Conservation (phyloP, 805 yeast genomes). For the Sungouiella blattae region DNA sequence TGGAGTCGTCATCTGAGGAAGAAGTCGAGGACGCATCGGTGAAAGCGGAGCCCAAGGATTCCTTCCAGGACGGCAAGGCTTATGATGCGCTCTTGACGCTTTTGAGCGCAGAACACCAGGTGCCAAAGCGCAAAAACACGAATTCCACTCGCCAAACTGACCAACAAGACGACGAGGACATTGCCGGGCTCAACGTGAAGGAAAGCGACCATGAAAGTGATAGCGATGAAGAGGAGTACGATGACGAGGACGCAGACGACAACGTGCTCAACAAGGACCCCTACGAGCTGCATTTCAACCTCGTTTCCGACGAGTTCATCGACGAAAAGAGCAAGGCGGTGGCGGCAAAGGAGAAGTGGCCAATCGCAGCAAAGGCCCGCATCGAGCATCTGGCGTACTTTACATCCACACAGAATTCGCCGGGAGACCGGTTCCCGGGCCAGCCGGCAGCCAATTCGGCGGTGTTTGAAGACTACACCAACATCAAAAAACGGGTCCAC, state of each 20-base stretch:
- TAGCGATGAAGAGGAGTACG: conserved; percentile 9
- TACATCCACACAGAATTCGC: conserved; percentile 31
- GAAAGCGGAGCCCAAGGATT: conserved; percentile 16
- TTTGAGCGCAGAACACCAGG: conserved; percentile 44
- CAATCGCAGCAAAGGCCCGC: conserved; percentile 14
- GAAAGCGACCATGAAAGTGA: conserved; percentile 15
- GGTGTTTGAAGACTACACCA: conserved; percentile 11
- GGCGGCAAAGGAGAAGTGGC: conserved; percentile 27
- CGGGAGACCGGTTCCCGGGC: conserved; percentile 20
- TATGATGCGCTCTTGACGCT: conserved; percentile 67
- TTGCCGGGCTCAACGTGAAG: conserved; percentile 31
- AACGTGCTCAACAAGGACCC: conserved; percentile 55
- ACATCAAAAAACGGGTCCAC: conserved; percentile 26
- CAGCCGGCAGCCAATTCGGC: conserved; percentile 8
- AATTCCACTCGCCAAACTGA: conserved; percentile 8
- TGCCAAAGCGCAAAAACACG: conserved; percentile 6
- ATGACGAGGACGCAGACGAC: conserved; percentile 9
- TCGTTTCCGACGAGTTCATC: conserved; percentile 37
- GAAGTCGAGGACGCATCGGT: conserved; percentile 15
- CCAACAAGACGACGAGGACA: conserved; percentile 11
- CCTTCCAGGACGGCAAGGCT: conserved; percentile 38
- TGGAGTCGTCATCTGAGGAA: conserved; percentile 12
- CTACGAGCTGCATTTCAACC: conserved; percentile 71
- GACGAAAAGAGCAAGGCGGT: conserved; percentile 22
- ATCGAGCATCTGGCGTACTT: conserved; percentile 25